Percentiles rank a stretch among this genome's conserved stretches.
These are phyloP conservation scores for Pyrus hybrid DNA, from an alignment of 331 rosid genomes.

Conservation along the genomic window DNA sequence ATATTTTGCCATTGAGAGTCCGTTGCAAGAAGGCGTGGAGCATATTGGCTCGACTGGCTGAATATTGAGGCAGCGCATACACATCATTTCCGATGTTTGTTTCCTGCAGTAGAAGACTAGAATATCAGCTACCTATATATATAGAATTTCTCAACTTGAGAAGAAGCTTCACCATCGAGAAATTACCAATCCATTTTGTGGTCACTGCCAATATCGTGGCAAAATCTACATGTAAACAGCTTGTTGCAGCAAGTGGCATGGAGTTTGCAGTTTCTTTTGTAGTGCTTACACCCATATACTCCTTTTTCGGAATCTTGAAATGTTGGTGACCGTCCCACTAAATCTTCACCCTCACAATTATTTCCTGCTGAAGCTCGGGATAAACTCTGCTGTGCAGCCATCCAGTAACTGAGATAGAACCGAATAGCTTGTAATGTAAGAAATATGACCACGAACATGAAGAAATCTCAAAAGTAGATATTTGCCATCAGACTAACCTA, in stretches of 20 bases:
- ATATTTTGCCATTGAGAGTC: constrained; percentile 72
- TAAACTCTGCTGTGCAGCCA: constrained; percentile 77
- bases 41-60: constrained; percentile 80
- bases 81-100: constrained; percentile 87
- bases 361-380: constrained; percentile 46
- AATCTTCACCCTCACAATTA: constrained; percentile 45
- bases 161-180: constrained; percentile 5
- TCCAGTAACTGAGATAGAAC: constrained; percentile 74
- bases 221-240: constrained; percentile 85
- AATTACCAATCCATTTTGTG: constrained; percentile 88
- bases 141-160: neutral
- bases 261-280: constrained; percentile 93
- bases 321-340: constrained; percentile 50
- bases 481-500: constrained; percentile 44
- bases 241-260: constrained; percentile 89
- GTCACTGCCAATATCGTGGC: constrained; percentile 88
- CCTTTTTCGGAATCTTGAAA: constrained; percentile 58
- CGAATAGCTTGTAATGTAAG: neutral
- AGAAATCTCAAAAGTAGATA: neutral
- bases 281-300: constrained; percentile 84
- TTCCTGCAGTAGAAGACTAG: constrained; percentile 44
- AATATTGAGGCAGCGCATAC: constrained; percentile 67
- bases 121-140: constrained; percentile 22
- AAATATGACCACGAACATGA: neutral
- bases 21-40: constrained; percentile 72